Evolutionary conservation across 345 rosid species (phyloP).

Genomic region (Excoecaria agallocha): DNA sequence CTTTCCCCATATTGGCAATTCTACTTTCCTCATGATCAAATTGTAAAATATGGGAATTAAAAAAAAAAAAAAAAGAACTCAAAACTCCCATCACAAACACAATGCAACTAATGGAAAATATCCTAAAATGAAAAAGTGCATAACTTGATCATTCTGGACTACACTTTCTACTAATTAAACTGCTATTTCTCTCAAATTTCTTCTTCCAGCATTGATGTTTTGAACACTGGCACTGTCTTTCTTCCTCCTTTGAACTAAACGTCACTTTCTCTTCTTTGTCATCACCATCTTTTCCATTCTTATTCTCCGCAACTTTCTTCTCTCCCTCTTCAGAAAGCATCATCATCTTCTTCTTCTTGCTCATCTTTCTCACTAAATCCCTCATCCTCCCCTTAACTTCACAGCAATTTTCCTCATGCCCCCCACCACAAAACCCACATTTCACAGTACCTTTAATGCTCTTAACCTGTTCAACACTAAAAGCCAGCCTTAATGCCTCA

Average conservation of each 20-base stretch:
- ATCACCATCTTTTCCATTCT: not conserved
- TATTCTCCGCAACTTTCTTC: not conserved
- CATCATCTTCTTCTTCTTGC: not conserved
- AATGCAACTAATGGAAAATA: not conserved
- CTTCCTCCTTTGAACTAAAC: constrained; percentile 14
- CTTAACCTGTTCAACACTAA: constrained; percentile 33
- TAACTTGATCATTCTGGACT: not conserved
- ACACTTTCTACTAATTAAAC: constrained; percentile 21
- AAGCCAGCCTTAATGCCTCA: constrained; percentile 36
- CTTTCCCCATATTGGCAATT: not conserved
- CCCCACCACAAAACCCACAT: constrained; percentile 33
- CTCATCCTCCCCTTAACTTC: constrained; percentile 27
- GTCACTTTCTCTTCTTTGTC: not conserved
- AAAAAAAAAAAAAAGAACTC: no score
- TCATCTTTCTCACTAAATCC: constrained; percentile 23
- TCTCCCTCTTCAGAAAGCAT: not conserved
- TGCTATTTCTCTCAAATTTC: constrained; percentile 26
- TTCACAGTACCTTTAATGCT: constrained; percentile 12
- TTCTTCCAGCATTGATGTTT: constrained; percentile 41
- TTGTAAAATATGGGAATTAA: not conserved
- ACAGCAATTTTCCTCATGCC: constrained; percentile 28
- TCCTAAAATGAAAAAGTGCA: not conserved
- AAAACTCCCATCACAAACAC: not conserved
- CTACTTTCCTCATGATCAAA: not conserved
- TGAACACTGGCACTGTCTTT: constrained; percentile 34